These are phyloP conservation scores for Dothideomycetidae sp. DNA, from an alignment of 2,329 filamentous ascomycete species.

Conservation along the genomic window DNA sequence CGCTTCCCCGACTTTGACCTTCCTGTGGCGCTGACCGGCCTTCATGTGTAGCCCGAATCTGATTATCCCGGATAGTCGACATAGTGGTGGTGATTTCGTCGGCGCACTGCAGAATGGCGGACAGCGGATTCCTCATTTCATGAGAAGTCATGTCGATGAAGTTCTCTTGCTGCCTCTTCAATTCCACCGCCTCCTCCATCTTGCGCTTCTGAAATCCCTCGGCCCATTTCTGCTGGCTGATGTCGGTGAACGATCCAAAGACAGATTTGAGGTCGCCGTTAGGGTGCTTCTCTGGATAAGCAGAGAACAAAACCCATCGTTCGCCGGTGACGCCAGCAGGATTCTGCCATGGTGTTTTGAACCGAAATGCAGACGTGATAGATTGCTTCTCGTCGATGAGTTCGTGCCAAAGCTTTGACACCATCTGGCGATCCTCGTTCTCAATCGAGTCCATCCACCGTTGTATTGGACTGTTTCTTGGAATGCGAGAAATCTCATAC, in stretches of 20 bases:
- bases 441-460: conserved; percentile 59
- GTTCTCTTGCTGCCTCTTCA: conserved; percentile 68
- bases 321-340: conserved; percentile 38
- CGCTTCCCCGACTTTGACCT: not conserved
- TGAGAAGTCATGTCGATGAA: conserved; percentile 70
- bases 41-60: too few species aligned
- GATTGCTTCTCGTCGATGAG: conserved; percentile 48
- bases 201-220: conserved; percentile 66
- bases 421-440: conserved; percentile 46
- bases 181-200: conserved; percentile 65
- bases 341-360: conserved; percentile 52
- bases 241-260: conserved; percentile 72
- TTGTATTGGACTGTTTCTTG: conserved; percentile 19
- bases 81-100: conserved; percentile 52
- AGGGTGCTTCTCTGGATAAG: conserved; percentile 55
- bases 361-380: conserved; percentile 60
- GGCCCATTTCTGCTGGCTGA: conserved; percentile 72
- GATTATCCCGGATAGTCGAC: conserved; percentile 31
- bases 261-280: conserved; percentile 55
- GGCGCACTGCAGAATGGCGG: conserved; percentile 60
- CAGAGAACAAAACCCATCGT: conserved; percentile 65
- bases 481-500: conserved; percentile 46
- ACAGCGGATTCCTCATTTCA: conserved; percentile 59
- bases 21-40: conserved; percentile 21
- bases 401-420: conserved; percentile 48